Conservation (phyloP, 1,284 basidiomycete genomes). For the Sanguinoderma infundibulare region DNA sequence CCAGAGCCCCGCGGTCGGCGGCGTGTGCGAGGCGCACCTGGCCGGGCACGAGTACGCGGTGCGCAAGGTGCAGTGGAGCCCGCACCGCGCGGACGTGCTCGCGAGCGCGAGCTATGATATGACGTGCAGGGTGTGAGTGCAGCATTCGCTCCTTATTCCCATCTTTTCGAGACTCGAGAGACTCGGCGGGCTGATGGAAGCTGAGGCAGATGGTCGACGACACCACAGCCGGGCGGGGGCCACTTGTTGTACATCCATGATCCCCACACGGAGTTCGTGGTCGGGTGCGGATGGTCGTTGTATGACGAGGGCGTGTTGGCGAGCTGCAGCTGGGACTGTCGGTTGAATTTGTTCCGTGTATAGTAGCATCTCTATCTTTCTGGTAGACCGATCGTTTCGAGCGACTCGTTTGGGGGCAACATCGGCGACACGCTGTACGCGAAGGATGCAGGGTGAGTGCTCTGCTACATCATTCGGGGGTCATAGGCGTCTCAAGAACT, state of each 20-base stretch:
- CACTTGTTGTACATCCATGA: slow-evolving; percentile 77
- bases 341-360: slow-evolving; percentile 77
- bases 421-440: background rate
- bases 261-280: slow-evolving; percentile 94
- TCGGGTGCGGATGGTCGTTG: slow-evolving; percentile 88
- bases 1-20: slow-evolving; percentile 56
- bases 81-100: slow-evolving; percentile 76
- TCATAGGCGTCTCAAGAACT: background rate
- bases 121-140: slow-evolving; percentile 87
- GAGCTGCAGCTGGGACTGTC: slow-evolving; percentile 90
- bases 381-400: background rate
- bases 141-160: too few species aligned
- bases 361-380: slow-evolving; percentile 27
- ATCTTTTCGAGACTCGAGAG: background rate
- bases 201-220: slow-evolving; percentile 63
- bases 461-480: too few species aligned
- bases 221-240: slow-evolving; percentile 53
- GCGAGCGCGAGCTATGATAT: slow-evolving; percentile 95
- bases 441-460: background rate
- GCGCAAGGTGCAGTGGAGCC: slow-evolving; percentile 80
- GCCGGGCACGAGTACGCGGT: slow-evolving; percentile 85
- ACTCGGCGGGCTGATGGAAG: background rate
- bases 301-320: slow-evolving; percentile 87
- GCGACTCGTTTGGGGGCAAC: background rate
- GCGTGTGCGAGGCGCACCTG: slow-evolving; percentile 67